Conservation (phyloP, 192 early-diverging fungal genomes). For the Coemansia sp. region DNA sequence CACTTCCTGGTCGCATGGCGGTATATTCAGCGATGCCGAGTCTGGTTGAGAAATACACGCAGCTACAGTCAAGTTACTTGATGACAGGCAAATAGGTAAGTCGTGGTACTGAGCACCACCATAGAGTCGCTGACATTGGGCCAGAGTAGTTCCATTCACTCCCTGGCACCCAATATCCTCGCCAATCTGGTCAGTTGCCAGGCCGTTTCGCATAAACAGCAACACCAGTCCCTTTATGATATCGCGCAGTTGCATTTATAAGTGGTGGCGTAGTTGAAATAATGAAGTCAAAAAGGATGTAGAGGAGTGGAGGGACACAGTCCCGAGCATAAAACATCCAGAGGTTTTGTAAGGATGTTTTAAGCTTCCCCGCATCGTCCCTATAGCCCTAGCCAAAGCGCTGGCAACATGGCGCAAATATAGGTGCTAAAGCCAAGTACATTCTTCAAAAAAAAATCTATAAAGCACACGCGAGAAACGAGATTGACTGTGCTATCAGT, state of each 20-base stretch:
- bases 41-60: conserved; percentile 8
- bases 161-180: conserved; percentile 14
- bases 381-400: background rate
- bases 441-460: background rate
- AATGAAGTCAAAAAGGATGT: background rate
- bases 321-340: background rate
- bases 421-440: background rate
- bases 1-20: conserved; percentile 7
- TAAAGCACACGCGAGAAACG: background rate
- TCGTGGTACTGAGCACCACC: conserved; percentile 12
- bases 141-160: conserved; percentile 9
- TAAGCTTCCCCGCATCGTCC: background rate
- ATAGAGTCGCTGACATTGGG: conserved; percentile 31
- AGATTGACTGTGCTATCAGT: background rate
- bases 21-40: background rate
- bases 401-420: background rate
- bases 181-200: background rate
- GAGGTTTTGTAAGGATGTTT: background rate
- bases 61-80: background rate
- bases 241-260: background rate
- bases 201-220: background rate
- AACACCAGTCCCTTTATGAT: conserved; percentile 4
- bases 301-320: background rate
- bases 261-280: background rate
- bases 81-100: conserved; percentile 11